Evolutionary conservation across 2,329 filamentous ascomycete genomes (phyloP).

Genomic region (Aspergillus neotritici): DNA sequence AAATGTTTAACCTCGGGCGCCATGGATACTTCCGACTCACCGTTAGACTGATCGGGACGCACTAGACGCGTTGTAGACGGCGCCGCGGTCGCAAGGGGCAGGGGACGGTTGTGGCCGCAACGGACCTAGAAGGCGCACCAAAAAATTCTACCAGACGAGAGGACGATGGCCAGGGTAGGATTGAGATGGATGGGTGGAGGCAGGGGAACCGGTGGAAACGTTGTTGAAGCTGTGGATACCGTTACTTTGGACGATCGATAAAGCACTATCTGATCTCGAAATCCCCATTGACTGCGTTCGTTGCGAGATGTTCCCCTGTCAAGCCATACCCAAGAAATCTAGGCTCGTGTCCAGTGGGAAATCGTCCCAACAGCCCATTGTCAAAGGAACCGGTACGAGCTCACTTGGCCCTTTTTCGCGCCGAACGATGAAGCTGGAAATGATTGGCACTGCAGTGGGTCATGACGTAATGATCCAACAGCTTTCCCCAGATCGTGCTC

Average conservation of each 20-base stretch:
- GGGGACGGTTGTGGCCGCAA: conserved; percentile 37
- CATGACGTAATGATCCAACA: conserved; percentile 9
- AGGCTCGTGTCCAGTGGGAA: no score
- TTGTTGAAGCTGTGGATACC: conserved; percentile 45
- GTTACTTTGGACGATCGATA: conserved; percentile 35
- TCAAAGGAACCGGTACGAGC: no score
- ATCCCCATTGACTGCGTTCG: no score
- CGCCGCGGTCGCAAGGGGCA: conserved; percentile 41
- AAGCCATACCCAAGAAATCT: no score
- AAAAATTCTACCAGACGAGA: conserved; percentile 34
- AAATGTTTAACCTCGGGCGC: no score
- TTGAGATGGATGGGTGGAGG: conserved; percentile 38
- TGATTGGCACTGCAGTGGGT: not conserved
- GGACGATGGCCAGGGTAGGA: conserved; percentile 41
- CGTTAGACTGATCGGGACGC: conserved; percentile 28
- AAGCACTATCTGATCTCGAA: no score
- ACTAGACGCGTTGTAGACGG: no score
- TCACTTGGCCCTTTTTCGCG: no score
- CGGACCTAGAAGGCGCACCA: conserved; percentile 37
- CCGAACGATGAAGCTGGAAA: not conserved
- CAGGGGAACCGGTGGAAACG: conserved; percentile 39
- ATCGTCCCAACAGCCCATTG: no score
- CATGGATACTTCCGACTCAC: no score
- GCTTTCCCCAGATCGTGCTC: conserved; percentile 12
- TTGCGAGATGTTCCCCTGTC: no score